Conservation (phyloP, 2,329 filamentous ascomycete genomes). For the Calonectria montana region DNA sequence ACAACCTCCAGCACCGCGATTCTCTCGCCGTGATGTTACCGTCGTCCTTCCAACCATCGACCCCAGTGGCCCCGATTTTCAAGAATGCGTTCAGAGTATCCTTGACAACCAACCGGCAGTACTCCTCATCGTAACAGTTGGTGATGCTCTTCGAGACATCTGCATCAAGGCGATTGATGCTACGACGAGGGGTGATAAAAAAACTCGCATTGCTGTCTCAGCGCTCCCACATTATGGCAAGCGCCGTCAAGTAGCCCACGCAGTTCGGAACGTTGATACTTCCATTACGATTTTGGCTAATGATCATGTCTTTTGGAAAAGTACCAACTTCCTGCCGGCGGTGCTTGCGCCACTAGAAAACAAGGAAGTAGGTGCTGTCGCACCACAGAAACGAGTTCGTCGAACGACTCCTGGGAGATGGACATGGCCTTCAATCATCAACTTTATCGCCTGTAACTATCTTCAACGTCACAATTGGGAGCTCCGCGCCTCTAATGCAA, state of each 20-base stretch:
- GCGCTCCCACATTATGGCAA: conserved; percentile 55
- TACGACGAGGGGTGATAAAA: conserved; percentile 1
- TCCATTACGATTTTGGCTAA: conserved; percentile 60
- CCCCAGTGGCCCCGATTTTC: conserved; percentile 54
- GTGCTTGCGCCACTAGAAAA: conserved; percentile 59
- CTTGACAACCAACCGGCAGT: conserved; percentile 50
- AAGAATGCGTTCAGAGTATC: conserved; percentile 53
- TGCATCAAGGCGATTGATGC: conserved; percentile 29
- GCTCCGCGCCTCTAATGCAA: conserved; percentile 63
- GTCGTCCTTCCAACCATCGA: conserved; percentile 65
- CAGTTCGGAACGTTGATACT: conserved; percentile 51
- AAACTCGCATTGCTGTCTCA: conserved; percentile 45
- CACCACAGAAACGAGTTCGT: conserved; percentile 65
- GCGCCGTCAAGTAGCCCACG: conserved; percentile 58
- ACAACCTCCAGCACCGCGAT: conserved; percentile 36
- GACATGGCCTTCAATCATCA: conserved; percentile 53
- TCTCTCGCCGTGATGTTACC: conserved; percentile 55
- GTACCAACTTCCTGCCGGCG: conserved; percentile 51
- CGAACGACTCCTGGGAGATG: conserved; percentile 47
- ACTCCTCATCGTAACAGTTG: conserved; percentile 60
- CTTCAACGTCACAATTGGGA: conserved; percentile 73
- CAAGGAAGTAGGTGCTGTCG: conserved; percentile 62
- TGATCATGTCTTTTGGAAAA: conserved; percentile 65
- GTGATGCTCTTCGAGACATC: conserved; percentile 38
- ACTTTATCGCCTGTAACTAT: conserved; percentile 69